Evolutionary conservation across 2,329 filamentous ascomycete genomes (phyloP).

Genomic region (Trichophyton benhamiae): DNA sequence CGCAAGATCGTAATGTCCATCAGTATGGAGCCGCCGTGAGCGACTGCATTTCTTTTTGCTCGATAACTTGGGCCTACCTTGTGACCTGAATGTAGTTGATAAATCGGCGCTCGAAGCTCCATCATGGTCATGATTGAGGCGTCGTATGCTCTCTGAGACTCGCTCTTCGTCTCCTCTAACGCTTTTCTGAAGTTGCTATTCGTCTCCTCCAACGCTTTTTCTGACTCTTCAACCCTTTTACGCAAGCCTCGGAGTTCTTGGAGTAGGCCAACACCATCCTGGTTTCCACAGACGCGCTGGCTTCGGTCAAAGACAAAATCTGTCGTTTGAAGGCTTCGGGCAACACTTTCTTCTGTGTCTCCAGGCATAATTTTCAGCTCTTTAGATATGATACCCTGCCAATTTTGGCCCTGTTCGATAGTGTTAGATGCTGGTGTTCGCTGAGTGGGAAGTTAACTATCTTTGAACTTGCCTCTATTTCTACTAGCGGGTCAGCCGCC

Average conservation of each 20-base stretch:
- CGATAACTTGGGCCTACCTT: background rate
- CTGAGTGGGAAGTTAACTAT: background rate
- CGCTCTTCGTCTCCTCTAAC: too few species aligned
- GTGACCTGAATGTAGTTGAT: background rate
- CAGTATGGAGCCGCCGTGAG: background rate
- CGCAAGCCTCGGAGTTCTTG: background rate
- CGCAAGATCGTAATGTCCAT: background rate
- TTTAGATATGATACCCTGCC: background rate
- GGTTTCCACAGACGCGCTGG: background rate
- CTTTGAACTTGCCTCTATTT: background rate
- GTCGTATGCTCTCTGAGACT: background rate
- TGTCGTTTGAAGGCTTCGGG: background rate
- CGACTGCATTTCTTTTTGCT: background rate
- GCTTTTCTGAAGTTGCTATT: background rate
- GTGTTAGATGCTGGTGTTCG: background rate
- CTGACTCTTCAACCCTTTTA: background rate
- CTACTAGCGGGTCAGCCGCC: too few species aligned
- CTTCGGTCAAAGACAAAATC: background rate
- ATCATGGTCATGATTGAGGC: background rate
- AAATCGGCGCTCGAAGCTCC: background rate
- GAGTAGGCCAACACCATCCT: background rate
- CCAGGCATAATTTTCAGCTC: background rate
- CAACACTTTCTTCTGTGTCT: background rate
- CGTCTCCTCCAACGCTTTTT: background rate
- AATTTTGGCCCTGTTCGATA: background rate